A percentile compares a stretch with the other conserved stretches of the same genome.
Conservation (phyloP, 2,329 filamentous ascomycete species). For the Pseudogymnoascus verrucosus region DNA sequence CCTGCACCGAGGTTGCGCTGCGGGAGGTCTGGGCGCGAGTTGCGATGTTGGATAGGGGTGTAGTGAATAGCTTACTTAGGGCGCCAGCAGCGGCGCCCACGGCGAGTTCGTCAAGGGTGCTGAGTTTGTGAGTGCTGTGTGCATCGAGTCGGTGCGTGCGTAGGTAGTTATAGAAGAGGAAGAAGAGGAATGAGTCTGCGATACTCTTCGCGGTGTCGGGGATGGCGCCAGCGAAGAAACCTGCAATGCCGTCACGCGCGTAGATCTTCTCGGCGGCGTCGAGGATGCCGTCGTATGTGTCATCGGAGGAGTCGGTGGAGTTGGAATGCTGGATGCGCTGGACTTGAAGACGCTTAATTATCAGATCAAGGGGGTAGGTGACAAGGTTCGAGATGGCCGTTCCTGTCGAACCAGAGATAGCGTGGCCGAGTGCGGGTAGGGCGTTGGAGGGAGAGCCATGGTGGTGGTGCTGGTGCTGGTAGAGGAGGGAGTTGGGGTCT, state of each 20-base stretch:
- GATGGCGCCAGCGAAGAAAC: constrained; percentile 61
- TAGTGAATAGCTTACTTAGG: constrained; percentile 66
- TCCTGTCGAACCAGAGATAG: constrained; percentile 68
- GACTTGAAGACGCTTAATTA: constrained; percentile 75
- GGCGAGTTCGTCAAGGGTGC: constrained; percentile 60
- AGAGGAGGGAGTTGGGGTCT: constrained; percentile 34
- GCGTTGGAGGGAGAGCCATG: constrained; percentile 21
- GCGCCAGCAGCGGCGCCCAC: constrained; percentile 69
- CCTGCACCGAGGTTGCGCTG: constrained; percentile 33
- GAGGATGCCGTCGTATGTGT: constrained; percentile 55
- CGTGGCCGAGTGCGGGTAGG: constrained; percentile 73
- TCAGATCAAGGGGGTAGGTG: constrained; percentile 74
- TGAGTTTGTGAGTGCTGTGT: constrained; percentile 15
- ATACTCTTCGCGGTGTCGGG: constrained; percentile 60
- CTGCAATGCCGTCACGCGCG: constrained; percentile 56
- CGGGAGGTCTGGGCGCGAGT: constrained; percentile 66
- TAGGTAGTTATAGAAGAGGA: constrained; percentile 64
- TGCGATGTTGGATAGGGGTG: constrained; percentile 74
- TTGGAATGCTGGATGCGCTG: constrained; percentile 50
- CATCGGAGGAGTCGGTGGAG: constrained; percentile 23
- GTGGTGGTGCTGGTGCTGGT: constrained; percentile 30
- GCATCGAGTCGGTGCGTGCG: constrained; percentile 28
- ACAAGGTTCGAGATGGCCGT: constrained; percentile 70
- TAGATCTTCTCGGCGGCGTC: constrained; percentile 69
- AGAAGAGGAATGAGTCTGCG: constrained; percentile 77